phyloP scores from a whole-genome alignment of 768 basidiomycete genomes.

The Exidia glandulosa region DNA sequence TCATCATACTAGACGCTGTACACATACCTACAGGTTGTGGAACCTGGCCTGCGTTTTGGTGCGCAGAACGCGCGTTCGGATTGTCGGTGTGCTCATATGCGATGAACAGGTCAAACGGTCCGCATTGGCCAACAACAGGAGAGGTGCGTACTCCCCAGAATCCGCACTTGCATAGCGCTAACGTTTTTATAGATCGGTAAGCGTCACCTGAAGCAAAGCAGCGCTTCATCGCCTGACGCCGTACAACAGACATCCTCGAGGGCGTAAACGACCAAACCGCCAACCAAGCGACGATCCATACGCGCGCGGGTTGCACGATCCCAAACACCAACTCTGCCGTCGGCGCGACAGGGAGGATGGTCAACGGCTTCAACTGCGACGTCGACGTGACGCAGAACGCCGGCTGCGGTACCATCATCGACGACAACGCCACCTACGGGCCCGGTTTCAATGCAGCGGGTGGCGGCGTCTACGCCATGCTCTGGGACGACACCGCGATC shows the following conservation, averaged over 20 bases:
- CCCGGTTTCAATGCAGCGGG: slow-evolving; percentile 71
- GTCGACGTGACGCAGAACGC: slow-evolving; percentile 58
- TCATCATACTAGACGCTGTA: slow-evolving; percentile 72
- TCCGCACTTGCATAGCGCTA: not conserved
- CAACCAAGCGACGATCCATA: slow-evolving; percentile 78
- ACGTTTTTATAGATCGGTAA: too few relatives aligned
- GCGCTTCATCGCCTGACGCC: not conserved
- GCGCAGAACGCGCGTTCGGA: too few relatives aligned
- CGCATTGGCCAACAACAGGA: slow-evolving; percentile 32
- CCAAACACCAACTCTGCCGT: slow-evolving; percentile 32
- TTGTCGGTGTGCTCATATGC: slow-evolving; percentile 6
- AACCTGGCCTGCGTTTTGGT: too few relatives aligned
- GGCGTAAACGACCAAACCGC: slow-evolving; percentile 72
- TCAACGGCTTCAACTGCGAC: slow-evolving; percentile 63
- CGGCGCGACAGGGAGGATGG: slow-evolving; percentile 50
- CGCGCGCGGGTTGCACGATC: slow-evolving; percentile 57
- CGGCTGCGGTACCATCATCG: slow-evolving; percentile 72
- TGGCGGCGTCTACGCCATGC: slow-evolving; percentile 85
- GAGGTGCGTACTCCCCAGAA: slow-evolving; percentile 1
- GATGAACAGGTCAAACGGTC: slow-evolving; percentile 43
- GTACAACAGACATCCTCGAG: slow-evolving; percentile 65
- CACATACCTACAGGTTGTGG: slow-evolving; percentile 91
- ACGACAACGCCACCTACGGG: slow-evolving; percentile 59
- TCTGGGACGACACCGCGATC: slow-evolving; percentile 69
- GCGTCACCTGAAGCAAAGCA: not conserved